Conservation (phyloP, 257 asterid genomes). For the Catharanthus roseus region DNA sequence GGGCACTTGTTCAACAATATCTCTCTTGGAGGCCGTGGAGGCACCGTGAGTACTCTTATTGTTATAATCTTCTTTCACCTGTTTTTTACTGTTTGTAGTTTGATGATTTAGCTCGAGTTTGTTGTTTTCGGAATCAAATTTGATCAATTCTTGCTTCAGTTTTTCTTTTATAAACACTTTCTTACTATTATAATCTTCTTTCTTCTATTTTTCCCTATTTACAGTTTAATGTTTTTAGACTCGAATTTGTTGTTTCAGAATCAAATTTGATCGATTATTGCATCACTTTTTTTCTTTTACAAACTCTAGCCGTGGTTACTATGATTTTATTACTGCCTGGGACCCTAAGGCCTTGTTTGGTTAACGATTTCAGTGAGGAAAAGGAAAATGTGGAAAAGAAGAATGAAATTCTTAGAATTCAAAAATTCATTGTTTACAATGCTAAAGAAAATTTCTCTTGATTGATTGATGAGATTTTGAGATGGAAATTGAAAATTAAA, state of each 20-base stretch:
- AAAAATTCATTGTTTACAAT: too few species aligned
- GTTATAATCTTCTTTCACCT: not conserved
- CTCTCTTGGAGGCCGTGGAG: conserved; percentile 91
- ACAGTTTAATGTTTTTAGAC: not conserved
- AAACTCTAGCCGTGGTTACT: conserved; percentile 18
- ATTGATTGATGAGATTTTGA: too few species aligned
- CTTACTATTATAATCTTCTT: too few species aligned
- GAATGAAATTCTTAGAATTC: too few species aligned
- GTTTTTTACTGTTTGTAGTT: not conserved
- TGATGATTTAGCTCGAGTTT: not conserved
- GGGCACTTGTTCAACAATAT: conserved; percentile 74
- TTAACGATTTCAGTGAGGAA: too few species aligned
- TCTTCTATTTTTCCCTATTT: not conserved
- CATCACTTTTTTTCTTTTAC: not conserved
- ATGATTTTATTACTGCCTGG: not conserved
- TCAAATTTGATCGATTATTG: not conserved
- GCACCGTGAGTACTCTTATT: conserved; percentile 46
- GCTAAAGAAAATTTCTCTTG: too few species aligned
- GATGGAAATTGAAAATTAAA: too few species aligned
- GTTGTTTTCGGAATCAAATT: not conserved
- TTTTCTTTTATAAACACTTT: too few species aligned
- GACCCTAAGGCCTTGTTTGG: too few species aligned
- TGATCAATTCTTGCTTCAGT: not conserved
- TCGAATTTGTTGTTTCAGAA: not conserved
- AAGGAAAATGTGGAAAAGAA: too few species aligned